Base-by-base conservation (phyloP, 1,284 basidiomycete genomes). In the Ganoderma sinense region DNA sequence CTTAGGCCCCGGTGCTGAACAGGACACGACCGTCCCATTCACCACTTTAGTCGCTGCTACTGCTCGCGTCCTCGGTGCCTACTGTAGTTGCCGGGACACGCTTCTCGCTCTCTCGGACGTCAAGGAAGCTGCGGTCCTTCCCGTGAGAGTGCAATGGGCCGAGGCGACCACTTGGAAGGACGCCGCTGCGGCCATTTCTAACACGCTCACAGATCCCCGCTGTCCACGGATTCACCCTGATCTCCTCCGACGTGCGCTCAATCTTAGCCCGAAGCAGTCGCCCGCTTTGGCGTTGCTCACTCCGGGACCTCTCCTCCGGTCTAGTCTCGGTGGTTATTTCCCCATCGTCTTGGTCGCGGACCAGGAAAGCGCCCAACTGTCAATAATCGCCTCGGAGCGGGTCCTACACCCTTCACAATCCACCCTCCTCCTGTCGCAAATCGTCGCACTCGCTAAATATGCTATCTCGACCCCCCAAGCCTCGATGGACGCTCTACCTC, bases 41-140 rank as follows among this genome's bases (percentile, higher is more conserved):
- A 64, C 77, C 40, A 60, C 78, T 45, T 69, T 85, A 23, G 74
- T 80, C 23, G 65, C 69, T 10, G 80, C 81, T 6, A 75, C 84
- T 53, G 80, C 79, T 5, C 78, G 81, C 16, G 73, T 84, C 33
- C 75, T 86, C 11, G 84, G 83, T 41, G 74, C 78, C 51, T 86
- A 85, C 72, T 83, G 81, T 67, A 80, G 78, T 43, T 75, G 73
- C 36, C 75, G 77, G 2, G 84, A 86, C 71, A 72, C 86, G 6
- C 76, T 86, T 4, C 65, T 86, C 40, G 82, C 79, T n/a, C 62
- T 83, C 53, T 75, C 71, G 64, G 68, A 69, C 41, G 72, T 59
- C 40, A 64, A 67, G 36, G 68, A 72, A 40, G 70, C 75, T 13
- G 62, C 66, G 10, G 45, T 75, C 48, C 71, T 68, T n/a, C 78